These are phyloP conservation scores for Alternaria dauci DNA, from an alignment of 2,329 filamentous ascomycete genomes.

Conservation along the genomic window DNA sequence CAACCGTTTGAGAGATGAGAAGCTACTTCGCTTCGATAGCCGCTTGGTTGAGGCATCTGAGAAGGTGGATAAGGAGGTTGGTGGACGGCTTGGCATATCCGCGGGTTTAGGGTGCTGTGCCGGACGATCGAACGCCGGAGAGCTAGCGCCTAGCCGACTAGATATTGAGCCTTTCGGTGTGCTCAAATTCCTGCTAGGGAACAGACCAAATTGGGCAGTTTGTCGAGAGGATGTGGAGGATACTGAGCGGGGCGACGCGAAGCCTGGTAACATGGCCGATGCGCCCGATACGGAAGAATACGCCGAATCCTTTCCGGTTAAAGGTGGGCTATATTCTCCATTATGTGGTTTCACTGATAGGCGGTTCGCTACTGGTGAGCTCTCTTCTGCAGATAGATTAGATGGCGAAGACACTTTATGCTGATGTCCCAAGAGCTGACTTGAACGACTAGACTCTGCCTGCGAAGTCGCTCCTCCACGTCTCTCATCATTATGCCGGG, in stretches of 20 bases:
- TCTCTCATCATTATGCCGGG: slow-evolving; percentile 34
- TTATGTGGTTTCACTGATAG: slow-evolving; percentile 21
- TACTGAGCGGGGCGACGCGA: slow-evolving; percentile 37
- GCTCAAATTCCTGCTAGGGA: slow-evolving; percentile 43
- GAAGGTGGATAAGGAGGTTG: slow-evolving; percentile 41
- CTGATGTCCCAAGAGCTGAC: slow-evolving; percentile 24
- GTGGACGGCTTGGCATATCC: slow-evolving; percentile 35
- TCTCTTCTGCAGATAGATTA: slow-evolving; percentile 24
- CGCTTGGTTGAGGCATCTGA: slow-evolving; percentile 31
- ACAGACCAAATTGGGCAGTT: slow-evolving; percentile 47
- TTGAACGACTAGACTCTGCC: slow-evolving; percentile 24
- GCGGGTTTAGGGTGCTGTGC: slow-evolving; percentile 25
- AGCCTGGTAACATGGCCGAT: slow-evolving; percentile 42
- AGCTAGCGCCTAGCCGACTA: slow-evolving; percentile 36
- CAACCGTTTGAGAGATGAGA: slow-evolving; percentile 47
- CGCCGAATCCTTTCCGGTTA: slow-evolving; percentile 50
- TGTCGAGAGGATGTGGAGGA: slow-evolving; percentile 43
- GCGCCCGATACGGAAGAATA: slow-evolving; percentile 51
- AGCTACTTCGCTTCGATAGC: slow-evolving; percentile 45
- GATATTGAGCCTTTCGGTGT: slow-evolving; percentile 46
- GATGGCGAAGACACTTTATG: slow-evolving; percentile 20
- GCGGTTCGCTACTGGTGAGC: slow-evolving; percentile 17
- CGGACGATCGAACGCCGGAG: slow-evolving; percentile 29
- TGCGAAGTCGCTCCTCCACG: slow-evolving; percentile 20
- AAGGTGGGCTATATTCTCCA: slow-evolving; percentile 41